Evolutionary conservation across 108 stramenopile species (phyloP), one percentile per base, ranked within the genome.

Genomic region (Phaeodactylum tricornutum): DNA sequence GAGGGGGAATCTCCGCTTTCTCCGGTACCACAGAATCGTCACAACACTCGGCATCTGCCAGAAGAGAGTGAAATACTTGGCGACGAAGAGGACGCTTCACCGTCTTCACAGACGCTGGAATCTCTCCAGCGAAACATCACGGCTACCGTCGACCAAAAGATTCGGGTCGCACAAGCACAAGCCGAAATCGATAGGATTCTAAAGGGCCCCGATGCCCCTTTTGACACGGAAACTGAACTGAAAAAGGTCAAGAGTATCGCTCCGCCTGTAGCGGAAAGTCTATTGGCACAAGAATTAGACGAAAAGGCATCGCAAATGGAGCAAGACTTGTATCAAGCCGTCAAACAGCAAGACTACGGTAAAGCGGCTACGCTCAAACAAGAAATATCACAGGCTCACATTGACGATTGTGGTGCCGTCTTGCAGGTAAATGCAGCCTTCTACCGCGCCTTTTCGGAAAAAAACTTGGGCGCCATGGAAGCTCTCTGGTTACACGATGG

Each of bases 371-470:
- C 64, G 37, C 48, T 65, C 24, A 49, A 72, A 46, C 23, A 41
- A 8, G 80, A 79, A 35, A 79, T 90, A 16, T 69, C 75, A 23
- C 61, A 80, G 32, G 28, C 75, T 25, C 87, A 90, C 56, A 43
- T 83, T 29, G 83, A 84, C 65, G 87, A 90, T 54, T 82, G 80
- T 40, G 87, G 80, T 14, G 62, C 66, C 33, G 81, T 90, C 12
- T 58, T 90, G 21, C 72, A 79, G 24, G 73, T 76, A 9, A 90
- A 90, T 59, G 65, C 77, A 1, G 67, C 43, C 22, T 90, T 84
- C 61, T 90, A 90, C 38, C 60, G 71, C 29, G 83, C 87, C 31
- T 85, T 90, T 52, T 75, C 74, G 11, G 42, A 70, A 6, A 77
- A 79, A 47, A 69, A 75, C 57, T 30, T 57, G 6, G 67, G 61